Conservation (phyloP, 257 asterid species). For the Solanum etuberosum region DNA sequence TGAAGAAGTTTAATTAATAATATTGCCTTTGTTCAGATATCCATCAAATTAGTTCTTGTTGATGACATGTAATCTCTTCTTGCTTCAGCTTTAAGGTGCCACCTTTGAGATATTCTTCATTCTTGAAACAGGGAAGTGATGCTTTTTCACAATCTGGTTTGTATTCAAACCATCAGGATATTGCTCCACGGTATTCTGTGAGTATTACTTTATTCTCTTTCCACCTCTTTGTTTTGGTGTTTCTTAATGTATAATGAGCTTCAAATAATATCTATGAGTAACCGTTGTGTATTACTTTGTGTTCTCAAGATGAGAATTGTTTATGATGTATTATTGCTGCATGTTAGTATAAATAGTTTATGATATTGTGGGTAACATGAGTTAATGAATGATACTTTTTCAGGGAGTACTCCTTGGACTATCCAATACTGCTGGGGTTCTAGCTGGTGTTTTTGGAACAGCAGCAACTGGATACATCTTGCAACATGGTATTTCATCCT, state of each 20-base stretch:
- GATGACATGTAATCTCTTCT: neutral
- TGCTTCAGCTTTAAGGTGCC: neutral
- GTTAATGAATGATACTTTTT: neutral
- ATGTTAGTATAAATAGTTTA: neutral
- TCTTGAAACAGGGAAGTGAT: conserved; percentile 56
- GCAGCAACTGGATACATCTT: conserved; percentile 90
- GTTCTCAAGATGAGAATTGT: neutral
- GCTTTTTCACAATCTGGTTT: conserved; percentile 92
- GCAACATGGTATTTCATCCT: conserved; percentile 58
- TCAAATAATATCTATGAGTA: neutral
- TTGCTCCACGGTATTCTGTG: conserved; percentile 88
- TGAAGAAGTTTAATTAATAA: neutral
- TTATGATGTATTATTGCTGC: neutral
- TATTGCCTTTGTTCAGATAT: neutral
- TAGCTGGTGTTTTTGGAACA: conserved; percentile 86
- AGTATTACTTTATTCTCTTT: conserved; percentile 8
- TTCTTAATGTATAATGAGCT: neutral
- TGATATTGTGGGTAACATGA: neutral
- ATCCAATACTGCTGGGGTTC: conserved; percentile 90
- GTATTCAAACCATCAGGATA: conserved; percentile 87
- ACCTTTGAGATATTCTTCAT: neutral
- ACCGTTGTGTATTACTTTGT: neutral
- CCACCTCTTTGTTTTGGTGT: neutral
- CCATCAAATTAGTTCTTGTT: neutral
- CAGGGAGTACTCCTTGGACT: conserved; percentile 92